These are phyloP conservation scores for Pythium aphanidermatum DNA, from an alignment of 352 stramenopile genomes.

Conservation along the genomic window DNA sequence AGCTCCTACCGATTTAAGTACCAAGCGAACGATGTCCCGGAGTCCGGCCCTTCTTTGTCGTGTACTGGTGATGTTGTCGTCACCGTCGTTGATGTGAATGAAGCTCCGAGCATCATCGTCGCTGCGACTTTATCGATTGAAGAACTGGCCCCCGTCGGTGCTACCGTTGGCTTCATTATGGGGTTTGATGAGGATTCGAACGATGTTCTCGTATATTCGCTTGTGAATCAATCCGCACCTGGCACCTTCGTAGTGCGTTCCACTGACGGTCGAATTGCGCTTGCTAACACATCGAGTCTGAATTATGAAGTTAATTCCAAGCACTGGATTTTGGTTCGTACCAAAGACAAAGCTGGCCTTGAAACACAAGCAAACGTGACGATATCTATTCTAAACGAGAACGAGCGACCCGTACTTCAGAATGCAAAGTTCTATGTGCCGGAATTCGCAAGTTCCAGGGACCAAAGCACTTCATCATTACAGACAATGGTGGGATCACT, in stretches of 20 bases:
- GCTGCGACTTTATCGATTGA: constrained; percentile 11
- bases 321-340: constrained; percentile 14
- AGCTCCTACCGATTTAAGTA: constrained; percentile 38
- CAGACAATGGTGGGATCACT: constrained; percentile 23
- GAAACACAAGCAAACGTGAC: constrained; percentile 6
- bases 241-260: constrained; percentile 11
- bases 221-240: constrained; percentile 9
- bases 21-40: constrained; percentile 38
- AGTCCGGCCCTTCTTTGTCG: constrained; percentile 23
- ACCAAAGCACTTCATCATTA: not conserved
- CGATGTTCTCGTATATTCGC: constrained; percentile 19
- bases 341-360: constrained; percentile 13
- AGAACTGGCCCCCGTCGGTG: constrained; percentile 18
- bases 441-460: constrained; percentile 1
- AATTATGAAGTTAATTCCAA: constrained; percentile 14
- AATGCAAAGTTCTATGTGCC: constrained; percentile 16
- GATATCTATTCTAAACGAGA: constrained; percentile 15
- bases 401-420: constrained; percentile 19
- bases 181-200: constrained; percentile 21
- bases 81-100: constrained; percentile 41
- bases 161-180: constrained; percentile 10
- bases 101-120: constrained; percentile 29
- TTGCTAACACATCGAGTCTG: constrained; percentile 3
- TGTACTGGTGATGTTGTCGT: constrained; percentile 40
- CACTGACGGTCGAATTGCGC: constrained; percentile 6